Percentiles rank a stretch among this genome's conserved stretches.
Evolutionary conservation across 345 rosid genomes (phyloP).

Genomic region (Gossypium bickii): DNA sequence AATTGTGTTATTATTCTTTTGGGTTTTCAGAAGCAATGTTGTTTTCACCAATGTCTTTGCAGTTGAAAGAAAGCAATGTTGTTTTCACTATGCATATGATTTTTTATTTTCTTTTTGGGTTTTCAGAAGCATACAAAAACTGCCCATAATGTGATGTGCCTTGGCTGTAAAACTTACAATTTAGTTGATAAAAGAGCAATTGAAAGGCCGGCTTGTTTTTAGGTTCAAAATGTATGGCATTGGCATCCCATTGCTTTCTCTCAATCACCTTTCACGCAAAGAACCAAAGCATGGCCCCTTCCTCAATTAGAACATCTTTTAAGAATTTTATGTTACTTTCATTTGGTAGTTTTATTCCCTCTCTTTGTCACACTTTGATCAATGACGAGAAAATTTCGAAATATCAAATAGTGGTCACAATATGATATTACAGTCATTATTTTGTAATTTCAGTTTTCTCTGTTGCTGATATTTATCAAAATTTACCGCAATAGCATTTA

Average conservation of each 20-base stretch:
- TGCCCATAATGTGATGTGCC: not conserved
- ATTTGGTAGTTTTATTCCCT: no score
- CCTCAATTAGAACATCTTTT: not conserved
- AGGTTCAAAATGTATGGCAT: not conserved
- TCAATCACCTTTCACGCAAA: not conserved
- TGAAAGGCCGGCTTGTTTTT: not conserved
- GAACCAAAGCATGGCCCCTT: not conserved
- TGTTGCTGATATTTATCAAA: no score
- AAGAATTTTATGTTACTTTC: not conserved
- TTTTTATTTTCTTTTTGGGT: fast-evolving
- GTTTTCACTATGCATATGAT: not conserved
- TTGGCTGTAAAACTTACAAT: not conserved
- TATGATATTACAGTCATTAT: no score
- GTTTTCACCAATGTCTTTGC: not conserved
- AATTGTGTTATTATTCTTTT: no score
- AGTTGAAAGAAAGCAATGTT: not conserved
- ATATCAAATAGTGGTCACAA: no score
- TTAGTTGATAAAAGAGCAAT: not conserved
- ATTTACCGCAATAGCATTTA: no score
- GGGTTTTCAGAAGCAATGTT: not conserved
- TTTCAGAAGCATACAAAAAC: not conserved
- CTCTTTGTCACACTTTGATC: no score
- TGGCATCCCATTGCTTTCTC: not conserved
- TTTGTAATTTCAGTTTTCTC: no score
- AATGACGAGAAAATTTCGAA: no score